phyloP scores from a whole-genome alignment of 73 alveolate genomes.

The Paramecium pentaurelia region DNA sequence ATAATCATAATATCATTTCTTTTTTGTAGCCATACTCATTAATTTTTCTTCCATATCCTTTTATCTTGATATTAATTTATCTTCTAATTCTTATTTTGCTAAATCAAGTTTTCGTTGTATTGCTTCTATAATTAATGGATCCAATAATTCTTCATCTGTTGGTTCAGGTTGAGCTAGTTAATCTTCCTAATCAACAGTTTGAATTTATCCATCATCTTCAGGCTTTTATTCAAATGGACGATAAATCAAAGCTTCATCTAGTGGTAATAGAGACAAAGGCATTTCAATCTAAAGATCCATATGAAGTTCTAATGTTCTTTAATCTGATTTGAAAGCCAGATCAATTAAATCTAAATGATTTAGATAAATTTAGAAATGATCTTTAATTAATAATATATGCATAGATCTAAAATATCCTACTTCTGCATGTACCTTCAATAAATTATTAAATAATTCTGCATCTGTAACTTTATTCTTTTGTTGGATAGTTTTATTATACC shows the following conservation, averaged over 20 bases:
- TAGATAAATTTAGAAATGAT: background rate
- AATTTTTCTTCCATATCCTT: background rate
- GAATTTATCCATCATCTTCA: background rate
- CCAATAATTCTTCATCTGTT: slow-evolving; percentile 33
- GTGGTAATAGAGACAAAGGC: background rate
- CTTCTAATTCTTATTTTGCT: background rate
- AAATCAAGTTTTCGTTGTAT: background rate
- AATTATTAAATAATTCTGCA: background rate
- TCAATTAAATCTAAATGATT: background rate
- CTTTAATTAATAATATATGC: background rate
- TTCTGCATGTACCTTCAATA: background rate
- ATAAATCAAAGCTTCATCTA: slow-evolving; percentile 6
- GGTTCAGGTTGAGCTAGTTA: background rate
- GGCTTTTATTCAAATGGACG: background rate
- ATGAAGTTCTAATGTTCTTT: slow-evolving; percentile 27
- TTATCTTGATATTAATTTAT: background rate
- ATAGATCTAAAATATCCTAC: background rate
- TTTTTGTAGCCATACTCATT: background rate
- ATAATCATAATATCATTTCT: background rate
- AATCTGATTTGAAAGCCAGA: background rate
- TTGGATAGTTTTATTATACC: background rate
- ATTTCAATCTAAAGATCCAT: background rate
- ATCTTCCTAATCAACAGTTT: background rate
- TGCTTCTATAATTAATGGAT: background rate
- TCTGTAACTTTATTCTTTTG: background rate